phyloP scores from a whole-genome alignment of 2,329 filamentous ascomycete genomes.

The Seiridium unicorne region DNA sequence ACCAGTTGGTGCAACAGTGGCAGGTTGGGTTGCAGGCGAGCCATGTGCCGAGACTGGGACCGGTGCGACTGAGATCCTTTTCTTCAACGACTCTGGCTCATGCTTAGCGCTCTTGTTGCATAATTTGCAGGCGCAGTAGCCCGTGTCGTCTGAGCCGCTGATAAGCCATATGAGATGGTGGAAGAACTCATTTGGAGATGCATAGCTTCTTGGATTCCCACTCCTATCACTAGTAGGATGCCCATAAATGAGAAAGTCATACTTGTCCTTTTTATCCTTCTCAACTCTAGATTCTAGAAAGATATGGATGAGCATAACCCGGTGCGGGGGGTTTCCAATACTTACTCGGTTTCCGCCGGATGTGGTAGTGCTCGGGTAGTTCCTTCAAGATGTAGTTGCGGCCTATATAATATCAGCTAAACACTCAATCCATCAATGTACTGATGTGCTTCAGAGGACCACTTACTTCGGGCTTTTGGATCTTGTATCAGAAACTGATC shows the following conservation, averaged over 20 bases:
- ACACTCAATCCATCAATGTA: neutral
- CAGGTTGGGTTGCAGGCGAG: neutral
- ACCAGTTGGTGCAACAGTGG: neutral
- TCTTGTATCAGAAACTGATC: conserved; percentile 9
- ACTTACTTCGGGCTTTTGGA: conserved; percentile 5
- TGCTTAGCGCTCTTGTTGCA: conserved; percentile 10
- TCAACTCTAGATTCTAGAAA: neutral
- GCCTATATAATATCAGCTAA: conserved; percentile 2
- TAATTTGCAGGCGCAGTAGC: conserved; percentile 9
- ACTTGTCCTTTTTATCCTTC: neutral
- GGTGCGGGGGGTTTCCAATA: neutral
- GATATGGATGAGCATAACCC: neutral
- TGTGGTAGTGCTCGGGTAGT: conserved; percentile 12
- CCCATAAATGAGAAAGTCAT: conserved; percentile 14
- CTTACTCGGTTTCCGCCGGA: conserved; percentile 10
- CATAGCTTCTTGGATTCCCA: conserved; percentile 9
- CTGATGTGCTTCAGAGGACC: neutral
- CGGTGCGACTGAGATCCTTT: neutral
- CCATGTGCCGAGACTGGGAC: neutral
- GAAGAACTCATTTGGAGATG: conserved; percentile 13
- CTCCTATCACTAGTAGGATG: conserved; percentile 12
- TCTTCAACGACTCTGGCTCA: conserved; percentile 5
- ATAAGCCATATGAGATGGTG: conserved; percentile 13
- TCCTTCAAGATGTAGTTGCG: conserved; percentile 9
- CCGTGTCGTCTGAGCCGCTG: conserved; percentile 8